A percentile compares a stretch with the other conserved stretches of the same genome.
phyloP scores from a whole-genome alignment of 1,139 yeast genomes.

The Saccharomyces uvarum region DNA sequence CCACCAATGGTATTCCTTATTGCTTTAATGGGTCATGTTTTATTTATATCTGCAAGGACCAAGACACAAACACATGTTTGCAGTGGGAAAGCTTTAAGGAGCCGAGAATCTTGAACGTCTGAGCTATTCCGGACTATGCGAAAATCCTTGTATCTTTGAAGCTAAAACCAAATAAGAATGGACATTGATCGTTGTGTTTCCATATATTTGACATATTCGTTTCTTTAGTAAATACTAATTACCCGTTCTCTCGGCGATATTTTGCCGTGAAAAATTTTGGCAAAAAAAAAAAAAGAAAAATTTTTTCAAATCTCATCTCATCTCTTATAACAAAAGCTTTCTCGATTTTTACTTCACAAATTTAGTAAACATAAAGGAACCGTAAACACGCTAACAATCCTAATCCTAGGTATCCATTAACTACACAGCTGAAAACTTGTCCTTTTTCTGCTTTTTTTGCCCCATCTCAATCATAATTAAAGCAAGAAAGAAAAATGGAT shows the following conservation, averaged over 20 bases:
- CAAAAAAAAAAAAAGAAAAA: background rate
- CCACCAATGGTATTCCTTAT: too few species aligned
- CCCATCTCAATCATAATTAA: background rate
- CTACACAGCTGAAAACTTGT: background rate
- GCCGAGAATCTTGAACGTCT: too few species aligned
- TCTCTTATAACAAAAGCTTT: background rate
- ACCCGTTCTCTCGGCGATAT: background rate
- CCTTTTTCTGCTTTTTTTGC: background rate
- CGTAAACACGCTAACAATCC: background rate
- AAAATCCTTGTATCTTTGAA: background rate
- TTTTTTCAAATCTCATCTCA: background rate
- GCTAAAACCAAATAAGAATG: background rate
- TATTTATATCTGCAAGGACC: too few species aligned
- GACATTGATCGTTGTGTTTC: background rate
- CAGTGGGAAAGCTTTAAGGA: too few species aligned
- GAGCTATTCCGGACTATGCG: too few species aligned
- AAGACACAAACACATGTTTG: too few species aligned
- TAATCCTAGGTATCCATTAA: background rate
- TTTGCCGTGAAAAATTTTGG: background rate
- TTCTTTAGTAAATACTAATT: background rate
- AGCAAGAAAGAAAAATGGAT: conserved; percentile 50
- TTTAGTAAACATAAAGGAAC: background rate
- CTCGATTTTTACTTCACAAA: background rate
- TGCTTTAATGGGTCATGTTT: too few species aligned
- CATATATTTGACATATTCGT: background rate